Conservation (phyloP, 1,139 yeast genomes). For the Yamadazyma friedrichii region DNA sequence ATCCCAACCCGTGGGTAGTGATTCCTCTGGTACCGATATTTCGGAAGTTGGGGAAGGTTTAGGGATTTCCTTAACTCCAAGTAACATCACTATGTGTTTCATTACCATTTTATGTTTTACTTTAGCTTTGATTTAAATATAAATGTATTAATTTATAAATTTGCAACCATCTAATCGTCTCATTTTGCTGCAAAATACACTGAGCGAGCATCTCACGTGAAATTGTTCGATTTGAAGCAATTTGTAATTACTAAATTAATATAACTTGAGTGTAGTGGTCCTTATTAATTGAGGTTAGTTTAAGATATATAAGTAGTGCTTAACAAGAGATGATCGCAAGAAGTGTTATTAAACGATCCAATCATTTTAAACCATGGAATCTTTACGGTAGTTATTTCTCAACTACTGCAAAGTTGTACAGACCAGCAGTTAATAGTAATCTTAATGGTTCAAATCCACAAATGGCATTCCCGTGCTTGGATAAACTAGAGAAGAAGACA, state of each 20-base stretch:
- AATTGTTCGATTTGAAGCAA: conserved; percentile 3
- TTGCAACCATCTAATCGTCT: conserved; percentile 2
- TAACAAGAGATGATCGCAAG: neutral
- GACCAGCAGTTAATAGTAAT: neutral
- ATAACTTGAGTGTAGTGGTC: no score
- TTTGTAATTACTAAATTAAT: conserved; percentile 1
- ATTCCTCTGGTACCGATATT: neutral
- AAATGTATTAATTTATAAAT: neutral
- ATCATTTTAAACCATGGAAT: neutral
- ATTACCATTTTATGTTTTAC: neutral
- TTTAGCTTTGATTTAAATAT: neutral
- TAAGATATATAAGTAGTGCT: neutral
- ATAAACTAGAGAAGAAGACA: conserved; percentile 64
- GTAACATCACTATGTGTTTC: neutral
- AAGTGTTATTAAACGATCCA: neutral
- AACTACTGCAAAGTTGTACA: neutral
- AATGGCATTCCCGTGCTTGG: conserved; percentile 83
- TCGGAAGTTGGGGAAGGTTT: neutral
- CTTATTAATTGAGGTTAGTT: neutral
- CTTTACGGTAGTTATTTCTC: neutral
- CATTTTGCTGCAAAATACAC: conserved; percentile 1
- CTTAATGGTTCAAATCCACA: conserved; percentile 52
- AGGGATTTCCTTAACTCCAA: neutral
- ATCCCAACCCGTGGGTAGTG: no score
- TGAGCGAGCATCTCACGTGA: conserved; percentile 9